A percentile compares a stretch with the other conserved stretches of the same genome.
Evolutionary conservation across 306 rosid species (phyloP).

Genomic region (Malus sieversii): DNA sequence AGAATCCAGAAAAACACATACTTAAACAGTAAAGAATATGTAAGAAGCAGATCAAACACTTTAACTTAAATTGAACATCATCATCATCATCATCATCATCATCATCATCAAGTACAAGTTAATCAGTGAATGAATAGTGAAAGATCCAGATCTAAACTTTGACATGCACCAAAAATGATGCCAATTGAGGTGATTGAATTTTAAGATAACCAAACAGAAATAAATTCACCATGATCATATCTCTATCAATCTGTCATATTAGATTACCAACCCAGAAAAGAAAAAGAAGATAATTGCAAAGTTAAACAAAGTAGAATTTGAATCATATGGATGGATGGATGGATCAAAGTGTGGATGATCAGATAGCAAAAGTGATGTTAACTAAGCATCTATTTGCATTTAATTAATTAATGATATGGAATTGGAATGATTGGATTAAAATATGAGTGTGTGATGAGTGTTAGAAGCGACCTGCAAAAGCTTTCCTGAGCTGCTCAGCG

Average conservation of each 20-base stretch:
- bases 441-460: background rate
- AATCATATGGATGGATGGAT: background rate
- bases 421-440: background rate
- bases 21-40: background rate
- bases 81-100: no score
- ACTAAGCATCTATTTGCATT: background rate
- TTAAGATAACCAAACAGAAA: background rate
- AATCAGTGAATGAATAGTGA: no score
- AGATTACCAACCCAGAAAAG: background rate
- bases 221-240: background rate
- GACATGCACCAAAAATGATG: background rate
- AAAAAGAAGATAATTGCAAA: background rate
- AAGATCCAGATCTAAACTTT: background rate
- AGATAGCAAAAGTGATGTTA: background rate
- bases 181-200: background rate
- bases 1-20: background rate
- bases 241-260: no score
- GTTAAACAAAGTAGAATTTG: background rate
- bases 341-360: background rate
- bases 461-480: background rate
- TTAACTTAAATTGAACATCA: no score
- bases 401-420: no score
- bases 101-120: no score
- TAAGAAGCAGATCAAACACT: background rate
- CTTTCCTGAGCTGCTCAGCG: constrained; percentile 2